Evolutionary conservation across 345 rosid genomes (phyloP), one percentile per base, ranked within the genome.

Genomic region (Citrus mangshanensis): DNA sequence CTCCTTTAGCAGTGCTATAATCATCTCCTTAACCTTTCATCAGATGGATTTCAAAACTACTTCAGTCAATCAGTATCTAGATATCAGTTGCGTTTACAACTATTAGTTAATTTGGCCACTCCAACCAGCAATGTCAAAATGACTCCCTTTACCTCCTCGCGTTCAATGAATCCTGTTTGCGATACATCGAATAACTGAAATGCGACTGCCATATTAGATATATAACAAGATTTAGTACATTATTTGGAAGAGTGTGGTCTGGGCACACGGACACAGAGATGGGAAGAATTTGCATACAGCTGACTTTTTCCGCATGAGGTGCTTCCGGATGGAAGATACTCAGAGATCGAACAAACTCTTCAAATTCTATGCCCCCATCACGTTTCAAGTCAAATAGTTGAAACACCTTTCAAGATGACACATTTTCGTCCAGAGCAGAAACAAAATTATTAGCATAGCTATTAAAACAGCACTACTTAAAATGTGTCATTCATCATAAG

Each of bases 251-350:
- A 55, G 58, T 21, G 18, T 28, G 65, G 25, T 13, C 9, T 16
- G 58, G 42, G 22, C 34, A 42, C 49, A 22, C 16, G 19, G 19
- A 54, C 4, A 5, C 32, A 42, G n/a, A 28, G 25, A 60, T 28
- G 34, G 32, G 38, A 40, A 25, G 72, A 62, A 68, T 56, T 83
- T 83, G 77, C 87, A 72, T 87, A 91, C 95, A 91, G 2, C 76
- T n/a, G 18, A 87, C 84, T 79, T 93, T 93, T 38, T 88, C 89
- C 63, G 78, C 85, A 35, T 79, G 77, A 25, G 90, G 84, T 77
- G 95, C 93, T 74, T 85, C 61, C 25, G 93, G 96, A 77, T 91
- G 98, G 86, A 93, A 93, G 67, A 88, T 61, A 77, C 89, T 88
- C 21, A 93, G 82, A 42, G 98, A 84, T 75, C 80, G 87, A 72